Conservation (phyloP, 352 stramenopile genomes). For the Globisporangium canariense region DNA sequence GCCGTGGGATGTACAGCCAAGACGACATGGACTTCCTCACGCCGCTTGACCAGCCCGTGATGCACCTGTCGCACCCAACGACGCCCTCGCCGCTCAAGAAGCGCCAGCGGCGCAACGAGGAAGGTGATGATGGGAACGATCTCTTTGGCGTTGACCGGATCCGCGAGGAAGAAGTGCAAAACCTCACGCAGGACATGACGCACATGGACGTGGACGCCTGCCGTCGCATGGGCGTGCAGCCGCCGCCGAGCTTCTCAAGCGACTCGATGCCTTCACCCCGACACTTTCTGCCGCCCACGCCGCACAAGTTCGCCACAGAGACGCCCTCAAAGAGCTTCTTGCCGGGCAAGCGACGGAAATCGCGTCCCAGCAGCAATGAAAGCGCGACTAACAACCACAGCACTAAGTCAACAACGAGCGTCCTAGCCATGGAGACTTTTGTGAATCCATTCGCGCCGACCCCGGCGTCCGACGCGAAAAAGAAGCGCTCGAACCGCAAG, state of each 20-base stretch:
- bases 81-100: conserved; percentile 85
- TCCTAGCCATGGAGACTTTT: conserved; percentile 44
- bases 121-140: background rate
- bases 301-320: conserved; percentile 16
- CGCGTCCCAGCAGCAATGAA: conserved; percentile 22
- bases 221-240: conserved; percentile 12
- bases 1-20: conserved; percentile 64
- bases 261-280: conserved; percentile 44
- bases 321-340: conserved; percentile 27
- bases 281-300: conserved; percentile 34
- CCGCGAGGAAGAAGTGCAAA: conserved; percentile 64
- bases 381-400: background rate
- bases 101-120: conserved; percentile 38
- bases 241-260: conserved; percentile 46
- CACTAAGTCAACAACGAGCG: conserved; percentile 4
- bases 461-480: conserved; percentile 47
- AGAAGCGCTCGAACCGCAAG: conserved; percentile 60
- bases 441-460: conserved; percentile 70
- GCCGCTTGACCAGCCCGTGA: conserved; percentile 75
- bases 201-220: conserved; percentile 76
- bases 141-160: conserved; percentile 27
- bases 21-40: conserved; percentile 86
- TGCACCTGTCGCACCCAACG: conserved; percentile 77
- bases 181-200: conserved; percentile 71
- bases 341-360: conserved; percentile 21